Evolutionary conservation across 768 basidiomycete genomes (phyloP).

Genomic region (Pulveroboletus sp.): DNA sequence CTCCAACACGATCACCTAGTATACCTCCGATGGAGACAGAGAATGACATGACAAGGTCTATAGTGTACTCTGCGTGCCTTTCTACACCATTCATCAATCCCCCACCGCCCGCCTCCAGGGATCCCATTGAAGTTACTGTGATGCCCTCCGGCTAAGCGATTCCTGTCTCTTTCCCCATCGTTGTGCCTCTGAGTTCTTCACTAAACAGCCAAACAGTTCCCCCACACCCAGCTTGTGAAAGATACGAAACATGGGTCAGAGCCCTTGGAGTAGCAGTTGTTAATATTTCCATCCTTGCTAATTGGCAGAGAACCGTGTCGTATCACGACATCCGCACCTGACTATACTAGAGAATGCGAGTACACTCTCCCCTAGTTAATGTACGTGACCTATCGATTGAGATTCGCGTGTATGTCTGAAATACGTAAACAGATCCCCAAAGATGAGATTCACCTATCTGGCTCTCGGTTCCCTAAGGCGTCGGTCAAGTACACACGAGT

Average conservation of each 20-base stretch:
- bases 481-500: neutral
- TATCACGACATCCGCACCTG: neutral
- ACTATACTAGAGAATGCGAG: neutral
- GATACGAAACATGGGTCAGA: neutral
- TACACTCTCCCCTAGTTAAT: neutral
- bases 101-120: constrained; percentile 2
- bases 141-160: neutral
- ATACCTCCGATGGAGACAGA: constrained; percentile 32
- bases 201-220: constrained; percentile 17
- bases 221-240: constrained; percentile 5
- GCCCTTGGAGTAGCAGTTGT: neutral
- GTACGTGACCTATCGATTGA: constrained; percentile 2
- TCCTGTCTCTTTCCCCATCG: neutral
- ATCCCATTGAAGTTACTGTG: neutral
- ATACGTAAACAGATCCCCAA: neutral
- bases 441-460: neutral
- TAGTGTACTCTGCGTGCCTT: neutral
- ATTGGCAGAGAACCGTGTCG: neutral
- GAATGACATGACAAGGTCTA: constrained; percentile 15
- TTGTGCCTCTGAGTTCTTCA: constrained; percentile 13
- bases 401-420: constrained; percentile 3
- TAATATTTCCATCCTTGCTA: neutral
- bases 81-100: constrained; percentile 1
- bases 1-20: constrained; percentile 47
- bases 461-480: constrained; percentile 30